Evolutionary conservation across 176 grass and related monocot species (phyloP).

Genomic region (Neostapfia colusana): DNA sequence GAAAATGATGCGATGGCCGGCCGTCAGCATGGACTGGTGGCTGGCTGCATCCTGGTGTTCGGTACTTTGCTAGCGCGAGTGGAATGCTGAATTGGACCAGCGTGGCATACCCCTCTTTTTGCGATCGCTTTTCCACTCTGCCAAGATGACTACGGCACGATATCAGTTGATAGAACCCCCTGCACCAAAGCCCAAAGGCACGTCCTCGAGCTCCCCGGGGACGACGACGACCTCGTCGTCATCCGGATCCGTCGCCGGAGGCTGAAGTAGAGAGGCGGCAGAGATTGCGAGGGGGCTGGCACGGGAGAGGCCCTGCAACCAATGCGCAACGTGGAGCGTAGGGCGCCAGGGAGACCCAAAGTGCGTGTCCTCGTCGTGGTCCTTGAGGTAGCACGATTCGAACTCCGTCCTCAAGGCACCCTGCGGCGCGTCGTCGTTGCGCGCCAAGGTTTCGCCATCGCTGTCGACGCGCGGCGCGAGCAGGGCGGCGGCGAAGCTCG

Average conservation of each 20-base stretch:
- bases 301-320: no score
- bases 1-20: neutral
- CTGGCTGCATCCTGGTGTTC: neutral
- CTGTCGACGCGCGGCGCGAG: neutral
- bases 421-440: neutral
- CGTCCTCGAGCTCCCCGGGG: no score
- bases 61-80: neutral
- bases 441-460: neutral
- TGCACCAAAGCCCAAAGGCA: no score
- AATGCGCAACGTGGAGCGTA: no score
- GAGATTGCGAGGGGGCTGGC: no score
- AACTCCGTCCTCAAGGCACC: neutral
- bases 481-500: neutral
- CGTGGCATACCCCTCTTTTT: neutral
- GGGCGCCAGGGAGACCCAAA: neutral
- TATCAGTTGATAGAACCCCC: neutral
- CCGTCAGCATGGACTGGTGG: neutral
- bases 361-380: slow-evolving; percentile 37
- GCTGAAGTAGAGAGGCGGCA: no score
- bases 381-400: slow-evolving; percentile 17
- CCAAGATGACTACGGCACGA: neutral
- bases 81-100: neutral
- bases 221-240: no score
- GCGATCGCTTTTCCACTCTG: neutral
- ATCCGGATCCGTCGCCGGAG: no score